Base-by-base conservation (phyloP, 2,329 filamentous ascomycete genomes). In the Fusarium camptoceras region DNA sequence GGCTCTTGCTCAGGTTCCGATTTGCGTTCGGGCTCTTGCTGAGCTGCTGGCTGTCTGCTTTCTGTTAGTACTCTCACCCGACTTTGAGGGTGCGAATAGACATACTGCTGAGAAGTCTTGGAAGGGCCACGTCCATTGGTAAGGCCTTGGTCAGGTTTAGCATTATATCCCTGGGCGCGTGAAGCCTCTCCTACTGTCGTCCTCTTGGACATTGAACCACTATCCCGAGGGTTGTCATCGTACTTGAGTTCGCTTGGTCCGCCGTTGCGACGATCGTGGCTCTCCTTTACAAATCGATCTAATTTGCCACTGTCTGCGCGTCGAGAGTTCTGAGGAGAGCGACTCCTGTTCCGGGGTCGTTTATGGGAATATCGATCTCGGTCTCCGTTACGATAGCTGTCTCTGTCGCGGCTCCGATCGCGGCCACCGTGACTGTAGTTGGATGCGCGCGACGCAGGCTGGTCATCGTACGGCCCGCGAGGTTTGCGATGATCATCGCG, bases 121-220 rank as follows among this genome's bases (percentile, higher is more conserved):
- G 67, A 63, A 27, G 49, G 50, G 53, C 53, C 53, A 71, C 66
- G 56, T 72, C 73, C 67, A 64, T 74, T 71, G 53, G 73, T 58
- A 66, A 68, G 66, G 67, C 85, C 87, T 87, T 88, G 83, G 81
- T 83, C 83, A 87, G 81, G 84, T 89, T 93, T 91, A 92, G 89
- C 85, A 84, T 91, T 83, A 83, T 85, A 79, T 86, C 83, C 89
- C 80, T 83, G 81, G 83, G 82, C 79, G 82, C 82, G 85, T 85
- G 85, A 85, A 83, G 81, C 83, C 81, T 86, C 83, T 83, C 83
- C 84, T 83, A 85, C 83, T 80, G 85, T 83, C 81, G 84, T 86
- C 84, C 86, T 86, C 83, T 88, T 89, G 84, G 86, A 89, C 85
- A 86, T 85, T 85, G 84, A 86, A 81, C 86, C 76, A 71, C 68